Base-by-base conservation (phyloP, 1,284 basidiomycete species). In the Volvariella volvacea region DNA sequence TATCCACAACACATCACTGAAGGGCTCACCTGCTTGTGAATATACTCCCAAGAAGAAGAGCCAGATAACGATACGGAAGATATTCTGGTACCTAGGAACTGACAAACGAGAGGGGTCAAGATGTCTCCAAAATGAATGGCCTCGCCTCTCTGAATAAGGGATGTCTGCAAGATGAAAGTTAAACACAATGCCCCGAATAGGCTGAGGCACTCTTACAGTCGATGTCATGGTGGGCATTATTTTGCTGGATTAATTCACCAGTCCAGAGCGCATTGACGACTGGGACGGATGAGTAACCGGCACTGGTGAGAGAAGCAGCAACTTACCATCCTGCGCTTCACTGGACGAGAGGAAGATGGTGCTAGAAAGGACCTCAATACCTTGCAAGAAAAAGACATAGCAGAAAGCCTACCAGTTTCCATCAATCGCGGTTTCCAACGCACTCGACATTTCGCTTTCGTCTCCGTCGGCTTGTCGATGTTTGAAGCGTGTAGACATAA, bases 41-140 rank as follows among this genome's bases (percentile, higher is more conserved):
- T 95, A 97, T 8, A 83, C 79, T 34, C 80, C 72, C 14, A 96
- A 73, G 67, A 93, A 94, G 52, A 91, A 66, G 36, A 92, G 59
- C 93, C 92, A 95, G 16, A 94, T 71, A 2, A 72, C 41, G 48
- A 93, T 80, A 16, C 85, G 75, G 55, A 89, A 79, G 36, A 78
- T 71, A 50, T 88, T 90, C 55, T 88, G 88, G 55, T 88, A 89
- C 45, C 83, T 83, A 44, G 93, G 93, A n/a, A 95, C 90, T 17
- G 78, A 81, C 39, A 96, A 66, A n/a, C 92, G 78, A 10, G 80
- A 69, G 1, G 90, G 80, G 54, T 93, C 76, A 15, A 92, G 58
- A 56, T 86, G 88, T 22, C 69, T 71, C 74, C 78, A 84, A 55
- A 92, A 82, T 0, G 70, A 69, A 31, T 64, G 61, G 22, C 68